Evolutionary conservation across 2,329 filamentous ascomycete genomes (phyloP).

Genomic region (Metarhizium anisopliae): DNA sequence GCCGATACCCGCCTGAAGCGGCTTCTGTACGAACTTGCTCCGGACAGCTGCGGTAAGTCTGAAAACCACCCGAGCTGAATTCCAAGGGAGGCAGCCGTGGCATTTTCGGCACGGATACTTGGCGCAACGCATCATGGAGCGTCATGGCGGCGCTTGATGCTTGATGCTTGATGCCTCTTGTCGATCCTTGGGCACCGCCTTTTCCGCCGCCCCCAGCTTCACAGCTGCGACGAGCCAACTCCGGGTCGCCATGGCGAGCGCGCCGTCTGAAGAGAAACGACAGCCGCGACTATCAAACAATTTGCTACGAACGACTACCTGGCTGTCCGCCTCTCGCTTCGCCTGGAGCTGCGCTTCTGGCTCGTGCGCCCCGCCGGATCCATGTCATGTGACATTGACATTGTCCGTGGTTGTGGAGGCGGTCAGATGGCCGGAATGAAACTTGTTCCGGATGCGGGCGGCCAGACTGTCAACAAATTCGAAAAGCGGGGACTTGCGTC

Average conservation of each 20-base stretch:
- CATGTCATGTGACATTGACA: not conserved
- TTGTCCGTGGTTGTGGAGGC: not conserved
- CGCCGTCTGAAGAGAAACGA: not conserved
- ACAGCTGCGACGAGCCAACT: too few relatives aligned
- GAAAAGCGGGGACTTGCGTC: not conserved
- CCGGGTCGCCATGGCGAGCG: too few relatives aligned
- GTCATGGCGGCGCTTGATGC: too few relatives aligned
- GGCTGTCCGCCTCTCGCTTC: not conserved
- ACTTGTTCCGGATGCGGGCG: not conserved
- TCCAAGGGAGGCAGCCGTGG: not conserved
- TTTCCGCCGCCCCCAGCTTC: too few relatives aligned
- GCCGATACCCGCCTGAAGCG: not conserved
- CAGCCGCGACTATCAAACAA: not conserved
- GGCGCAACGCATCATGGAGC: not conserved
- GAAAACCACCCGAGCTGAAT: not conserved
- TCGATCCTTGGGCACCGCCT: too few relatives aligned
- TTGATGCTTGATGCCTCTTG: too few relatives aligned
- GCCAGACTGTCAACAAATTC: not conserved
- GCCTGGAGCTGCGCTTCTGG: not conserved
- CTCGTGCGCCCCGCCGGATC: not conserved
- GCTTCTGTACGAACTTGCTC: not conserved
- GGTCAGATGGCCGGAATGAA: not conserved
- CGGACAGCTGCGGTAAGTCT: not conserved
- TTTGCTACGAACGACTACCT: not conserved
- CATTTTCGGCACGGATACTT: not conserved